Conservation (phyloP, 2,329 filamentous ascomycete genomes). For the Alternaria longipes region DNA sequence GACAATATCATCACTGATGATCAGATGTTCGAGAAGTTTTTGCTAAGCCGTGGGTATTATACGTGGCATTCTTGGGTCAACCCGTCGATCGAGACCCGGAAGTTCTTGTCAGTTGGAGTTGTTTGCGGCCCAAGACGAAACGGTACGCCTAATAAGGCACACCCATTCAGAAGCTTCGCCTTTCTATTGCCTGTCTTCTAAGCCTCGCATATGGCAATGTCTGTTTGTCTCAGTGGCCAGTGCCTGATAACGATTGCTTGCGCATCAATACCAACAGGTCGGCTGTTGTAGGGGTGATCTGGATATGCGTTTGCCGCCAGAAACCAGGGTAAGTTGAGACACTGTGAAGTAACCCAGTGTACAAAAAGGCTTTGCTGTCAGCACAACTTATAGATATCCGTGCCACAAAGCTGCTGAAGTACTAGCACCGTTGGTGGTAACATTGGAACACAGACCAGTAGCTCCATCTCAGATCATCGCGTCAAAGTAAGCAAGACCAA, state of each 20-base stretch:
- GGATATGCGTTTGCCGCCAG: neutral
- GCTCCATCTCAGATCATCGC: neutral
- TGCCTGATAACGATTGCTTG: no score
- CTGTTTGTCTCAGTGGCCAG: no score
- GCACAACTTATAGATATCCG: neutral
- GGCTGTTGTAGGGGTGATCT: no score
- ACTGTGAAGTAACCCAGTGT: neutral
- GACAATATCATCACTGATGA: conserved; percentile 11
- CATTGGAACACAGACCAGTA: conserved; percentile 1
- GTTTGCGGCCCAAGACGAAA: neutral
- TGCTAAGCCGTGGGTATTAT: neutral
- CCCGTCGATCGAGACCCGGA: neutral
- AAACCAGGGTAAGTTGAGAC: neutral
- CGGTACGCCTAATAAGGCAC: neutral
- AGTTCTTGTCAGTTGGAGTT: neutral
- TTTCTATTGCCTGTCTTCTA: no score
- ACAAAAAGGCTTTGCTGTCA: neutral
- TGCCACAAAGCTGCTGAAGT: neutral
- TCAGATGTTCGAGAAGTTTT: conserved; percentile 7
- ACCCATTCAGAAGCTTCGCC: no score
- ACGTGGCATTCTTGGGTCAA: neutral
- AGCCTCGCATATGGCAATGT: no score
- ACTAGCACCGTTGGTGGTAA: conserved; percentile 6
- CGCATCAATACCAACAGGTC: no score
- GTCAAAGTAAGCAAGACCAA: neutral